Percentiles rank a stretch among this genome's conserved stretches.
phyloP scores from a whole-genome alignment of 1,284 basidiomycete species.

The Ustilago xerochloae region DNA sequence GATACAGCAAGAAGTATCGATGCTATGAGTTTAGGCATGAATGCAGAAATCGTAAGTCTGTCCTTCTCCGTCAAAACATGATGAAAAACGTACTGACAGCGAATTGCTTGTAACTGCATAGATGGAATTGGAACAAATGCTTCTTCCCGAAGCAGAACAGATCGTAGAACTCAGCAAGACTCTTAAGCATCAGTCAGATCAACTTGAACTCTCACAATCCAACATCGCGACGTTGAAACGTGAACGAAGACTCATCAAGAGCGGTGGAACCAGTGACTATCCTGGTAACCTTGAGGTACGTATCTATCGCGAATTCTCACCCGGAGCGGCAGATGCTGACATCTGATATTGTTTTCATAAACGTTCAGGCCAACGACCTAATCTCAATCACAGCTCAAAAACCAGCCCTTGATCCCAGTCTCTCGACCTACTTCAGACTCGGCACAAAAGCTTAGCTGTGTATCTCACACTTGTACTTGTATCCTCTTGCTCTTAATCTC shows the following conservation, averaged over 20 bases:
- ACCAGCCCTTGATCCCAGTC: conserved; percentile 7
- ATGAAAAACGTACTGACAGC: neutral
- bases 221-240: conserved; percentile 23
- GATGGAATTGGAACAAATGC: conserved; percentile 35
- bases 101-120: neutral
- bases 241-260: conserved; percentile 26
- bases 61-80: neutral
- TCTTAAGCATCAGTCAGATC: conserved; percentile 19
- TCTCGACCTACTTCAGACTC: conserved; percentile 12
- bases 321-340: neutral
- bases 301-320: neutral
- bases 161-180: conserved; percentile 39
- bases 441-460: neutral
- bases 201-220: conserved; percentile 13
- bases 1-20: neutral
- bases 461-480: neutral
- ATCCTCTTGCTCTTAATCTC: no score
- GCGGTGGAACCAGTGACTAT: conserved; percentile 11
- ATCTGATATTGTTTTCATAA: neutral
- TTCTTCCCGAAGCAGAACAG: conserved; percentile 52
- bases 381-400: conserved; percentile 20
- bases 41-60: conserved; percentile 39
- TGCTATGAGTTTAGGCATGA: conserved; percentile 25
- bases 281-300: conserved; percentile 30
- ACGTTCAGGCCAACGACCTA: conserved; percentile 2